Conservation (phyloP, 495 filamentous ascomycete species). For the Podospora anserina region DNA sequence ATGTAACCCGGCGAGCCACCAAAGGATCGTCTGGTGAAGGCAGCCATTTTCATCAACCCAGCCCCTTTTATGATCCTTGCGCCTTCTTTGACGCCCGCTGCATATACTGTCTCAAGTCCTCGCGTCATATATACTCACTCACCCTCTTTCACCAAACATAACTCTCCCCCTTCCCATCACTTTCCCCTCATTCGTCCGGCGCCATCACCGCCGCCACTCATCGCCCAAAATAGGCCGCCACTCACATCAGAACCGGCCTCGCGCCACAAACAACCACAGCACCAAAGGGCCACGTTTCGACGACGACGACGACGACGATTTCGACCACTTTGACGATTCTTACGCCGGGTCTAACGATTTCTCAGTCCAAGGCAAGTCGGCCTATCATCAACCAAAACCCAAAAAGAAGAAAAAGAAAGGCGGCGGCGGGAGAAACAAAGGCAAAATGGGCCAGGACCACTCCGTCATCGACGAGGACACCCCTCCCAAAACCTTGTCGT, state of each 20-base stretch:
- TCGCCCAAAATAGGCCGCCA: background rate
- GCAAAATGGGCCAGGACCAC: slow-evolving; percentile 47
- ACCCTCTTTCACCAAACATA: background rate
- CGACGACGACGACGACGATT: background rate
- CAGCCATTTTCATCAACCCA: background rate
- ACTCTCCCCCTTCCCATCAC: background rate
- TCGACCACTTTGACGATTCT: slow-evolving; percentile 14
- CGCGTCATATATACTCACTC: background rate
- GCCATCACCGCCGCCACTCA: background rate
- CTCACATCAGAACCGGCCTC: background rate
- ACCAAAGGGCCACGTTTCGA: background rate
- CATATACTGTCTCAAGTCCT: background rate
- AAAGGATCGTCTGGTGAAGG: background rate
- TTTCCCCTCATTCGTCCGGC: background rate
- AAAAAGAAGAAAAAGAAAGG: slow-evolving; percentile 25
- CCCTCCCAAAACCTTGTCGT: slow-evolving; percentile 60
- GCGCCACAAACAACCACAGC: background rate
- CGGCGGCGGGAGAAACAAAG: slow-evolving; percentile 6
- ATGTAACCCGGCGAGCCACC: background rate
- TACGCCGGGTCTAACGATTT: slow-evolving; percentile 24
- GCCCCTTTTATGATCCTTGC: background rate
- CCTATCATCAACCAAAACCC: slow-evolving; percentile 11
- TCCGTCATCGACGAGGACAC: slow-evolving; percentile 60
- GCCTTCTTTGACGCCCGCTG: background rate
- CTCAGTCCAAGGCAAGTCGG: slow-evolving; percentile 18